Base-by-base conservation (phyloP, 805 yeast genomes). In the Candida verbasci region DNA sequence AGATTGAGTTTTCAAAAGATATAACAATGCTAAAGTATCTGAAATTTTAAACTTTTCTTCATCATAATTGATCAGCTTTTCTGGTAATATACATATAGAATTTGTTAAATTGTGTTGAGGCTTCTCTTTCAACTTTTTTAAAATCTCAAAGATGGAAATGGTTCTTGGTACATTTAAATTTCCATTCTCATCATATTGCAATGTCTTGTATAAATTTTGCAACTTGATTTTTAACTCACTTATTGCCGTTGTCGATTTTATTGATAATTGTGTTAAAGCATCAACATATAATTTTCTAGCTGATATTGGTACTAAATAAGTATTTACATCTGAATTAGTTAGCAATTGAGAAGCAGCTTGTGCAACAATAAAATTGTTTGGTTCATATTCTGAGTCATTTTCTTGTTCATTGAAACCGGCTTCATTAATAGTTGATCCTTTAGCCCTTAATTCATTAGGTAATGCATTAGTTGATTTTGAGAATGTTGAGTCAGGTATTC, bases 1-100 rank as follows among this genome's bases (percentile, higher is more conserved):
- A 34, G 66, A 53, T 49, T 72, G 74, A 49, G 74, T 75, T 43
- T 72, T 60, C 17, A 81, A 47, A 1, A 76, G 66, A 43, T 78
- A 56, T 11, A 76, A 61, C 17, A 74, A 60, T 0, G 82, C 72
- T 35, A 58, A 44, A 32, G 52, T 58, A 8, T 50, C 45, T 1
- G 64, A 34, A 2, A 57, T 43, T 5, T 43, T 40, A 31, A 41
- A 51, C 26, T 42, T 37, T 27, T 42, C 41, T 18, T 17, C 22
- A 11, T 41, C 45, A 18, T 41, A 46, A 24, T 42, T 38, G 10
- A 24, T 22, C 18, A 26, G 29, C 14, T 32, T 20, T 3, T 45
- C 42, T 1, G 45, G 36, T 4, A 26, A 12, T 18, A 29, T 38
- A 8, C 51, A 52, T 14, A 50, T 39, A 4, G 12, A 9, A 24